Percentiles rank a stretch among this genome's conserved stretches.
phyloP scores from a whole-genome alignment of 805 yeast genomes.

The Ogataea nonfermentans region DNA sequence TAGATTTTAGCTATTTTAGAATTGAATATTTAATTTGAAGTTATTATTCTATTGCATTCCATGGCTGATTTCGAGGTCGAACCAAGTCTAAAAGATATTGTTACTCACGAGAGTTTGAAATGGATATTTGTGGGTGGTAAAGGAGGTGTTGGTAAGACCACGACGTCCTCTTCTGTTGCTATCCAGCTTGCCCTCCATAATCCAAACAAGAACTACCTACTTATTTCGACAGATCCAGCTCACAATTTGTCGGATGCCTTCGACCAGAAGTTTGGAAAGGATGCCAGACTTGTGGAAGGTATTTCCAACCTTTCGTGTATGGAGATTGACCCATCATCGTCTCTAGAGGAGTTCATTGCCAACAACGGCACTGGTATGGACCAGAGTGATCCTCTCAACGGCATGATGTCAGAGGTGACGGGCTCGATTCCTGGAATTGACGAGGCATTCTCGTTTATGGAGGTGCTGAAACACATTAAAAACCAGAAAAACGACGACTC shows the following conservation, averaged over 20 bases:
- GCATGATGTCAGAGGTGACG: conserved; percentile 85
- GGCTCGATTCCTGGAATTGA: conserved; percentile 97
- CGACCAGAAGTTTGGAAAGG: conserved; percentile 97
- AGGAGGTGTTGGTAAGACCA: conserved; percentile 99
- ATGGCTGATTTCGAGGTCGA: conserved; percentile 58
- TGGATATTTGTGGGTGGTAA: conserved; percentile 99
- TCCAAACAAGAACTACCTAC: conserved; percentile 74
- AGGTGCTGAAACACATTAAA: conserved; percentile 94
- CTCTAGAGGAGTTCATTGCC: conserved; percentile 75
- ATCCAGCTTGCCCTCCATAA: conserved; percentile 85
- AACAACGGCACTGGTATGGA: conserved; percentile 39
- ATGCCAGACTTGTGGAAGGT: conserved; percentile 91
- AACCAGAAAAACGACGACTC: conserved; percentile 47
- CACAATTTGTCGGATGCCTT: conserved; percentile 97
- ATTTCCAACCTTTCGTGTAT: conserved; percentile 86
- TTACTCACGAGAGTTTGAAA: conserved; percentile 65
- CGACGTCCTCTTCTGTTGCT: conserved; percentile 93
- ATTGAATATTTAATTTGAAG: not conserved
- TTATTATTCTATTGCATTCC: conserved; percentile 3
- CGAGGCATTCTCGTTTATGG: conserved; percentile 97
- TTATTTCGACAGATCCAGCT: conserved; percentile 98
- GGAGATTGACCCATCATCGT: conserved; percentile 97
- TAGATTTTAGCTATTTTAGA: conserved; percentile 2
- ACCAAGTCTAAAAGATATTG: conserved; percentile 67
- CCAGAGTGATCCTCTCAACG: conserved; percentile 60